Conservation (phyloP, 441 rosid genomes). For the Metrosideros polymorpha region DNA sequence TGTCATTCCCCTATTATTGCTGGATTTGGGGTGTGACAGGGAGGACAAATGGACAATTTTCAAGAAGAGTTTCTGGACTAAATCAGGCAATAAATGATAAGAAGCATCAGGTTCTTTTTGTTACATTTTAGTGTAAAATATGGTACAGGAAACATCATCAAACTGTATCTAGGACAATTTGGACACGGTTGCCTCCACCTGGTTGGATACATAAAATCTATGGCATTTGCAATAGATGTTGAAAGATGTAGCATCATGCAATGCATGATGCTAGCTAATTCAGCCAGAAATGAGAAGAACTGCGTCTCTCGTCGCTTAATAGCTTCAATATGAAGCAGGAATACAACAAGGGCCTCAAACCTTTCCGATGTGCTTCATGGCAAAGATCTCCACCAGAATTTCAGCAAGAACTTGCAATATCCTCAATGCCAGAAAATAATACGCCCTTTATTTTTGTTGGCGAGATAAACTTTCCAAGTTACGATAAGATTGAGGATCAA, state of each 20-base stretch:
- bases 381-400: not conserved
- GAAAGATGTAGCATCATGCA: not conserved
- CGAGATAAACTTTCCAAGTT: too few species aligned
- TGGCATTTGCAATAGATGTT: too few species aligned
- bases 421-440: not conserved
- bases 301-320: not conserved
- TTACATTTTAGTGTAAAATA: not conserved
- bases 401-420: not conserved
- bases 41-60: not conserved
- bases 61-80: not conserved
- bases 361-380: not conserved
- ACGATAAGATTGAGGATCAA: too few species aligned
- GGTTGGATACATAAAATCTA: not conserved
- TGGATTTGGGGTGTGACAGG: too few species aligned
- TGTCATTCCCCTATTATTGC: too few species aligned
- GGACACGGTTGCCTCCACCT: not conserved
- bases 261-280: not conserved
- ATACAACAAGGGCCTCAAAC: not conserved
- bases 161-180: not conserved
- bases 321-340: not conserved
- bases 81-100: not conserved
- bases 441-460: too few species aligned
- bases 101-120: not conserved
- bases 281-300: not conserved
- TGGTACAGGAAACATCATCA: not conserved